Base-by-base conservation (phyloP, 805 yeast species). In the Isabelozyma pseudorhagii region DNA sequence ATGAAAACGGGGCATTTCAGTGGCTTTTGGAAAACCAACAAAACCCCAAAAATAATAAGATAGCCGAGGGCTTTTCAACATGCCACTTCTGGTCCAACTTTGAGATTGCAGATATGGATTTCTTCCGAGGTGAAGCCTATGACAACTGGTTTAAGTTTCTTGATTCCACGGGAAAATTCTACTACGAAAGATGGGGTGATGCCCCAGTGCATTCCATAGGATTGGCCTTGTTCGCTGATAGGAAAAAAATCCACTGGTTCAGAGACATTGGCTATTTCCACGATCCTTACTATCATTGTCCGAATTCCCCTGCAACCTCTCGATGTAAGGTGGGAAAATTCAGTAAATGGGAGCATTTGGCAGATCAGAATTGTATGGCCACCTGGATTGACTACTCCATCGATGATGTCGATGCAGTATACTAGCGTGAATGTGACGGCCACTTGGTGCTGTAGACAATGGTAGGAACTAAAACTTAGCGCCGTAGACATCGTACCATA, bases 51-150 rank as follows among this genome's bases (percentile, higher is more conserved):
- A 77, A 77, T 51, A 64, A 68, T 4, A 40, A 56, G 42, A 52
- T 51, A 3, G 69, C 85, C 1, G 77, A 79, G 4, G 77, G 77
- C 2, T 81, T 79, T 59, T 79, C 84, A n/a, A 77, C 82, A 1
- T 90, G 96, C 60, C 96, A 90, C 67, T 89, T 90, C 67, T 90
- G 96, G 96, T 82, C 92, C 21, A 90, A 89, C 64, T 90, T 89
- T 57, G 97, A 90, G 61, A 86, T 89, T 49, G 93, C 84, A 10
- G 84, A 87, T 58, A 78, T 90, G 87, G 93, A 90, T 55, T 90
- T 90, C 57, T 86, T 75, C 68, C 70, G 96, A 46, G 69, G 78
- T 21, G 84, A 86, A 47, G 81, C 90, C 0, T 90, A 89, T 61
- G 70, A 74, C 38, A 67, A 68, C 10, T 89, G 87, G 82, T 81